These are phyloP conservation scores for Hyaloscypha variabilis DNA, from an alignment of 495 filamentous ascomycete genomes.

Conservation along the genomic window DNA sequence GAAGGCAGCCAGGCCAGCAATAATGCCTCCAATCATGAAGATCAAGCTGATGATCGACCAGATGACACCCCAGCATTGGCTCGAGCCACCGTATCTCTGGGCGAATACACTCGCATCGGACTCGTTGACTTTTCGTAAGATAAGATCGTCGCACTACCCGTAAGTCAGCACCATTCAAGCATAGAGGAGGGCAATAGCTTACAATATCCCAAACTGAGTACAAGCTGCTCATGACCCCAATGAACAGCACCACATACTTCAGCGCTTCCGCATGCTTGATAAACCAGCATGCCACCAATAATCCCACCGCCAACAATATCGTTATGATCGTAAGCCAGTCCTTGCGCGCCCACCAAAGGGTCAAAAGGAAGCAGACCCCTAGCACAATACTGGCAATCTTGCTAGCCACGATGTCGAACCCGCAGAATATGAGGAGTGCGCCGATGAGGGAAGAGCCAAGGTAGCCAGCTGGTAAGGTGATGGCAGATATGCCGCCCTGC, in stretches of 20 bases:
- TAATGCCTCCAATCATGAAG: slow-evolving; percentile 72
- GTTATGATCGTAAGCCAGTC: slow-evolving; percentile 79
- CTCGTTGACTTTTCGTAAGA: slow-evolving; percentile 77
- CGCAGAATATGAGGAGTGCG: slow-evolving; percentile 76
- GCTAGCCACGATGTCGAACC: slow-evolving; percentile 78
- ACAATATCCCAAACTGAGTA: slow-evolving; percentile 88
- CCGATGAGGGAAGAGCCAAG: slow-evolving; percentile 76
- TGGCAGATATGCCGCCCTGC: slow-evolving; percentile 71
- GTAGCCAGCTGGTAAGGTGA: slow-evolving; percentile 79
- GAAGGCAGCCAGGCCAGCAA: slow-evolving; percentile 76
- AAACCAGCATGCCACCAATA: slow-evolving; percentile 79
- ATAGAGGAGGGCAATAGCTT: slow-evolving; percentile 32
- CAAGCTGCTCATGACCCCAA: slow-evolving; percentile 76
- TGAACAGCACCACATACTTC: slow-evolving; percentile 77
- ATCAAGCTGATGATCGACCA: slow-evolving; percentile 72
- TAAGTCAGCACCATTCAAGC: slow-evolving; percentile 13
- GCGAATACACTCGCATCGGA: slow-evolving; percentile 84
- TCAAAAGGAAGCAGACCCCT: slow-evolving; percentile 73
- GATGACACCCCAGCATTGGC: slow-evolving; percentile 79
- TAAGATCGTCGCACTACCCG: slow-evolving; percentile 74
- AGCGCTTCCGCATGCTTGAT: slow-evolving; percentile 73
- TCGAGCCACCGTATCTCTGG: slow-evolving; percentile 74
- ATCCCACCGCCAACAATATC: slow-evolving; percentile 65
- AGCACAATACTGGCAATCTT: slow-evolving; percentile 75
- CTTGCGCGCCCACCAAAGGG: slow-evolving; percentile 76